These are phyloP conservation scores for Nakazawaea peltata DNA, from an alignment of 805 yeast genomes.

Conservation along the genomic window DNA sequence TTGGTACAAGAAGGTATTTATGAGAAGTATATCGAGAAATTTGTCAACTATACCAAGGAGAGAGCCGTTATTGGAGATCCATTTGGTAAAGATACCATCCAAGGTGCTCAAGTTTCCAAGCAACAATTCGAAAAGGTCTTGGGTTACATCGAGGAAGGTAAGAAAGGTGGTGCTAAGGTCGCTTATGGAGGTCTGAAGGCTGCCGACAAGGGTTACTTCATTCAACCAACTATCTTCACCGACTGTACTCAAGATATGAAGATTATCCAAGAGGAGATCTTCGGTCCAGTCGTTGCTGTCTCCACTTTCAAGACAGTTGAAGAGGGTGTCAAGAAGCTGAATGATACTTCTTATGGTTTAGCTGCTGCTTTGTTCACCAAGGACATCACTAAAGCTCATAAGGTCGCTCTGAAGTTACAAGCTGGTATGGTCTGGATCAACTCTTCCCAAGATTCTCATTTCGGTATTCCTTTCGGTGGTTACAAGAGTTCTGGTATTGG, in stretches of 20 bases:
- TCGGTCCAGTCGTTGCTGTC: slow-evolving; percentile 43
- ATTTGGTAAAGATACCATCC: slow-evolving; percentile 29
- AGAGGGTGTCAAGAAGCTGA: slow-evolving; percentile 35
- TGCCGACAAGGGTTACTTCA: slow-evolving; percentile 24
- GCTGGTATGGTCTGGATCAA: slow-evolving; percentile 43
- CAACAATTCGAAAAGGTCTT: slow-evolving; percentile 39
- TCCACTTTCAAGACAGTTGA: slow-evolving; percentile 34
- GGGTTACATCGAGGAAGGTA: slow-evolving; percentile 38
- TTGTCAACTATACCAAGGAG: slow-evolving; percentile 24
- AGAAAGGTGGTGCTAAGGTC: slow-evolving; percentile 45
- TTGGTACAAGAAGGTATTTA: slow-evolving; percentile 48
- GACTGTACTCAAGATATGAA: slow-evolving; percentile 32
- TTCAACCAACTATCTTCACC: slow-evolving; percentile 40
- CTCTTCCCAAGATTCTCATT: slow-evolving; percentile 37
- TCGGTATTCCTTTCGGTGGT: slow-evolving; percentile 49
- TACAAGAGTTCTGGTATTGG: slow-evolving; percentile 48
- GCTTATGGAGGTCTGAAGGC: slow-evolving; percentile 32
- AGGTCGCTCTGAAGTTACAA: slow-evolving; percentile 30
- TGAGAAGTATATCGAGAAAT: slow-evolving; percentile 37
- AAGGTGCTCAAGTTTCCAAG: slow-evolving; percentile 52
- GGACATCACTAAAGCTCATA: slow-evolving; percentile 29
- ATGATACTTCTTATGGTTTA: slow-evolving; percentile 35
- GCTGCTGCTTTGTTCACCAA: slow-evolving; percentile 38
- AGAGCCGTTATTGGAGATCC: slow-evolving; percentile 38
- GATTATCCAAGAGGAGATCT: slow-evolving; percentile 39